Conservation (phyloP, 805 yeast genomes). For the Priceomyces medius region DNA sequence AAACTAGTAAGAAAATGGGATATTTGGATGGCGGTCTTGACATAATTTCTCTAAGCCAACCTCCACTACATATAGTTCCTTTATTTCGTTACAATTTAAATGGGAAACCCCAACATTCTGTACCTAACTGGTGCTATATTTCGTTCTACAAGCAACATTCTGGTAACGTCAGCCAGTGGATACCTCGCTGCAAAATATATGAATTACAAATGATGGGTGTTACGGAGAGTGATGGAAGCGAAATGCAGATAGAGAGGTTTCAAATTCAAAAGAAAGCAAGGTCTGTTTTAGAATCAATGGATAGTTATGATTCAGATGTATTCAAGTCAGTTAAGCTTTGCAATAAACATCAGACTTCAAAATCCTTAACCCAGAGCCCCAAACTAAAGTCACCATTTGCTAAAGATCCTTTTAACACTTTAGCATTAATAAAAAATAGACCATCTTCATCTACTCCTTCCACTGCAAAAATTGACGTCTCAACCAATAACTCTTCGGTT, state of each 20-base stretch:
- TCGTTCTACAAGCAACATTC: constrained; percentile 77
- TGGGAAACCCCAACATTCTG: constrained; percentile 61
- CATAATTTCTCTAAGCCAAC: constrained; percentile 81
- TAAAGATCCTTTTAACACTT: constrained; percentile 13
- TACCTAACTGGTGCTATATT: constrained; percentile 94
- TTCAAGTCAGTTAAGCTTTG: constrained; percentile 36
- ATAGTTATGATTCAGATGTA: constrained; percentile 59
- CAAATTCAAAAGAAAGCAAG: constrained; percentile 29
- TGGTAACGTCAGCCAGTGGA: constrained; percentile 59
- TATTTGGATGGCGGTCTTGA: constrained; percentile 86
- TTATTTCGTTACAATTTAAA: constrained; percentile 64
- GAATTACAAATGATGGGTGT: constrained; percentile 98
- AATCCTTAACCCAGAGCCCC: background rate
- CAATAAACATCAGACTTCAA: background rate
- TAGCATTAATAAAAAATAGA: constrained; percentile 26
- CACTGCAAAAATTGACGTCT: constrained; percentile 23
- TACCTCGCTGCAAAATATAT: constrained; percentile 91
- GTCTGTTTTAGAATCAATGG: constrained; percentile 61
- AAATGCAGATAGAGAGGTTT: constrained; percentile 64
- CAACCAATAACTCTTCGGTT: constrained; percentile 34
- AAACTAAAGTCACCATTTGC: constrained; percentile 4
- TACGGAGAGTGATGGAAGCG: constrained; percentile 83
- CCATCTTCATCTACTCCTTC: constrained; percentile 15
- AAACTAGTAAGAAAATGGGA: constrained; percentile 72
- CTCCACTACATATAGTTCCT: constrained; percentile 92